phyloP scores from a whole-genome alignment of 805 yeast species.

The Suhomyces faveliae region DNA sequence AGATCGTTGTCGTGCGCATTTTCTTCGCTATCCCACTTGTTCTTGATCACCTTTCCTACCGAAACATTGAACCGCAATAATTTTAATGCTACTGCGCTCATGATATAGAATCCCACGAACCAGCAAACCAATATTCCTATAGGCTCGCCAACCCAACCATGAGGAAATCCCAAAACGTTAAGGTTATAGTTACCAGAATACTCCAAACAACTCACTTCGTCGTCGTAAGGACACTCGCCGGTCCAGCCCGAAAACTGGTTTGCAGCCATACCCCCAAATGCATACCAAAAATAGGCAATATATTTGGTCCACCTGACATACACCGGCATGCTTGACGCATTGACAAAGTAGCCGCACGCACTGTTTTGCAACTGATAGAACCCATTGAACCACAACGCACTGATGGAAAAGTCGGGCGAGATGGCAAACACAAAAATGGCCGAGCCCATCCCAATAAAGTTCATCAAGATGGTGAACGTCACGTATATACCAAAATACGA shows the following conservation, averaged over 20 bases:
- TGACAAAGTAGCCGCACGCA: constrained; percentile 30
- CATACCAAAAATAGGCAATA: constrained; percentile 27
- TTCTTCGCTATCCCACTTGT: constrained; percentile 28
- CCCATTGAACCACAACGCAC: constrained; percentile 18
- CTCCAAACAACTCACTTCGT: constrained; percentile 30
- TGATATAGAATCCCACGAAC: constrained; percentile 51
- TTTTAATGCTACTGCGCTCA: constrained; percentile 49
- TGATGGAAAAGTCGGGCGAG: constrained; percentile 18
- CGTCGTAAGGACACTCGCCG: constrained; percentile 36
- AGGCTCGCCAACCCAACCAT: constrained; percentile 66
- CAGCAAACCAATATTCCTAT: constrained; percentile 58
- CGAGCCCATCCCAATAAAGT: constrained; percentile 19
- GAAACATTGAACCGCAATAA: constrained; percentile 51
- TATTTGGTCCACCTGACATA: constrained; percentile 30
- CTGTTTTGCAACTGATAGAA: constrained; percentile 28
- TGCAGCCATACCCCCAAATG: constrained; percentile 24
- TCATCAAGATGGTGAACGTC: constrained; percentile 17
- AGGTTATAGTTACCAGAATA: constrained; percentile 58
- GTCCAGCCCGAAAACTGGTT: constrained; percentile 25
- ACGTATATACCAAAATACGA: constrained; percentile 22
- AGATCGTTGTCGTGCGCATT: background rate
- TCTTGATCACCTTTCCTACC: constrained; percentile 42
- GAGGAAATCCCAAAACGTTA: constrained; percentile 56
- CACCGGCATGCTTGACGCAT: constrained; percentile 27
- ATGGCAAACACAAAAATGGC: constrained; percentile 23